phyloP scores from a whole-genome alignment of 495 filamentous ascomycete species.

The Penicillium lividum region DNA sequence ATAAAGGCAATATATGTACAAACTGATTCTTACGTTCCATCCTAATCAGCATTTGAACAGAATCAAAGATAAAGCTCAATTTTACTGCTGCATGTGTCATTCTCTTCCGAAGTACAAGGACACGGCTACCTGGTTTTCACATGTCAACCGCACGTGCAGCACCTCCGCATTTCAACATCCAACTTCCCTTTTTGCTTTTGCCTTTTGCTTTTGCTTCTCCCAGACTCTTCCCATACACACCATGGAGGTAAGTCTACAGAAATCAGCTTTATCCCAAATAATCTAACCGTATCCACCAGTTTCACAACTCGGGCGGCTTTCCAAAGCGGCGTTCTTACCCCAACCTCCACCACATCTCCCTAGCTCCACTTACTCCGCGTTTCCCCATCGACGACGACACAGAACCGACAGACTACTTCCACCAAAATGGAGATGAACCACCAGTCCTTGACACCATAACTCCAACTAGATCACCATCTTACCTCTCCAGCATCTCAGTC shows the following conservation, averaged over 20 bases:
- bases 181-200: constrained; percentile 9
- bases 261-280: background rate
- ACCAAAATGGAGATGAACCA: constrained; percentile 17
- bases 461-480: constrained; percentile 38
- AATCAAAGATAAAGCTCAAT: background rate
- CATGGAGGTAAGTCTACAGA: constrained; percentile 29
- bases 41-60: background rate
- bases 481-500: constrained; percentile 47
- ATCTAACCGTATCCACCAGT: constrained; percentile 8
- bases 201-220: constrained; percentile 1
- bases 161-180: constrained; percentile 29
- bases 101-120: no score
- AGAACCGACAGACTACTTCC: constrained; percentile 37
- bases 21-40: background rate
- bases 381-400: constrained; percentile 57
- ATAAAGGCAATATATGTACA: background rate
- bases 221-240: constrained; percentile 6
- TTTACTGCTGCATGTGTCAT: no score
- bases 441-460: constrained; percentile 11
- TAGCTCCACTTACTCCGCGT: constrained; percentile 66
- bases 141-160: constrained; percentile 21
- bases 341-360: constrained; percentile 50
- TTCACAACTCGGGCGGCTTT: constrained; percentile 33
- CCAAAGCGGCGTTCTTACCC: constrained; percentile 49
- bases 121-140: background rate